These are phyloP conservation scores for Goffeauzyma gilvescens DNA, from an alignment of 768 basidiomycete genomes.

Conservation along the genomic window DNA sequence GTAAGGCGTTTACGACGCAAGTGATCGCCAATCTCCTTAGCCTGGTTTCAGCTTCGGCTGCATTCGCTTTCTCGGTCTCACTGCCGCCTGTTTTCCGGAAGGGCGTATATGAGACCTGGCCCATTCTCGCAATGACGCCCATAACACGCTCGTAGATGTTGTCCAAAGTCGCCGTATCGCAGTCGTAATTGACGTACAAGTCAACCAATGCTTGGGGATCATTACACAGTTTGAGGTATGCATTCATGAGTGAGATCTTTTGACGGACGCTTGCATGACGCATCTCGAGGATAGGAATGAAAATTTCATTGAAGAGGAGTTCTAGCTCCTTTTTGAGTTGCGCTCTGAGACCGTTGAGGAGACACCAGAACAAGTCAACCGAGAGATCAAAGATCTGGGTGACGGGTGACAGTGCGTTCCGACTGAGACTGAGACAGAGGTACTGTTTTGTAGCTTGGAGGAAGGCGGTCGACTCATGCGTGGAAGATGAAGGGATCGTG, in stretches of 20 bases:
- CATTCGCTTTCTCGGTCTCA: conserved; percentile 18
- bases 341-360: conserved; percentile 78
- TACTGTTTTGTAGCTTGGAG: conserved; percentile 90
- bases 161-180: conserved; percentile 79
- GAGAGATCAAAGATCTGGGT: conserved; percentile 94
- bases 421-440: conserved; percentile 72
- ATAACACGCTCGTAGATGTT: conserved; percentile 97
- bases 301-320: conserved; percentile 94
- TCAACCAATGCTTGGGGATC: conserved; percentile 96
- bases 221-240: conserved; percentile 72
- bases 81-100: conserved; percentile 30
- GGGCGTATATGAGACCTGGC: conserved; percentile 35
- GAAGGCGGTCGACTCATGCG: conserved; percentile 70
- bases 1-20: conserved; percentile 68
- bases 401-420: conserved; percentile 88
- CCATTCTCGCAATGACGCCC: conserved; percentile 88
- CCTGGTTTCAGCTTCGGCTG: conserved; percentile 43
- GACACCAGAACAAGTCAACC: conserved; percentile 96
- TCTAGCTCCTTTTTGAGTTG: conserved; percentile 99
- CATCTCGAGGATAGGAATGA: conserved; percentile 96
- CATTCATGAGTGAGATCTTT: conserved; percentile 69
- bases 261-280: conserved; percentile 85
- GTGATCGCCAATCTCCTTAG: conserved; percentile 84
- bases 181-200: conserved; percentile 97
- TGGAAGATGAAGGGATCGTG: conserved; percentile 79